A percentile compares a stretch with the other conserved stretches of the same genome.
These are phyloP conservation scores for Avena sativa DNA, from an alignment of 176 grass and related monocot genomes.

Conservation along the genomic window DNA sequence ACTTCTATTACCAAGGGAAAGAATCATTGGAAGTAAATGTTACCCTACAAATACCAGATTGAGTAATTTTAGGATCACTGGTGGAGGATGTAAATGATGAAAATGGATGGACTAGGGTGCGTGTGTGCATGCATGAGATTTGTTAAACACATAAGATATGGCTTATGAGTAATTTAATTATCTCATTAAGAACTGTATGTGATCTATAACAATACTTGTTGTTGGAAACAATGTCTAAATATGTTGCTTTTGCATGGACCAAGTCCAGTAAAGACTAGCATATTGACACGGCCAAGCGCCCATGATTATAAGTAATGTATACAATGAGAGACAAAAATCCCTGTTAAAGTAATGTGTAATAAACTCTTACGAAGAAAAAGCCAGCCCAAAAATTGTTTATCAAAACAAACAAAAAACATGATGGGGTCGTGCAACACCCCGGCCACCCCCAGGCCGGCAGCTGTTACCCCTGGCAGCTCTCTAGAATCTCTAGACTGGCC, in stretches of 20 bases:
- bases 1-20: conserved; percentile 6
- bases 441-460: too few relatives aligned
- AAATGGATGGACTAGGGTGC: background rate
- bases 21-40: background rate
- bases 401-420: background rate
- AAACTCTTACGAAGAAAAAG: background rate
- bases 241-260: background rate
- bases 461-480: too few relatives aligned
- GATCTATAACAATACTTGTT: background rate
- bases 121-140: background rate
- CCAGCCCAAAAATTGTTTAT: background rate
- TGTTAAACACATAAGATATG: background rate
- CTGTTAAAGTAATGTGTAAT: conserved; percentile 9
- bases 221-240: background rate
- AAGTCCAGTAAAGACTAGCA: background rate
- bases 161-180: background rate
- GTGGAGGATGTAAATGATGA: background rate
- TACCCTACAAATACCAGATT: background rate
- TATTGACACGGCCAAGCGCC: background rate
- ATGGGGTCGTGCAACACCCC: background rate
- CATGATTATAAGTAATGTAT: background rate
- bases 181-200: background rate
- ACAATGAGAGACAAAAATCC: background rate
- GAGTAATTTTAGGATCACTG: background rate
- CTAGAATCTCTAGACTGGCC: too few relatives aligned